A percentile compares a stretch with the other conserved stretches of the same genome.
Evolutionary conservation across 176 grass and related monocot genomes (phyloP).

Genomic region (Phoenix dactylifera): DNA sequence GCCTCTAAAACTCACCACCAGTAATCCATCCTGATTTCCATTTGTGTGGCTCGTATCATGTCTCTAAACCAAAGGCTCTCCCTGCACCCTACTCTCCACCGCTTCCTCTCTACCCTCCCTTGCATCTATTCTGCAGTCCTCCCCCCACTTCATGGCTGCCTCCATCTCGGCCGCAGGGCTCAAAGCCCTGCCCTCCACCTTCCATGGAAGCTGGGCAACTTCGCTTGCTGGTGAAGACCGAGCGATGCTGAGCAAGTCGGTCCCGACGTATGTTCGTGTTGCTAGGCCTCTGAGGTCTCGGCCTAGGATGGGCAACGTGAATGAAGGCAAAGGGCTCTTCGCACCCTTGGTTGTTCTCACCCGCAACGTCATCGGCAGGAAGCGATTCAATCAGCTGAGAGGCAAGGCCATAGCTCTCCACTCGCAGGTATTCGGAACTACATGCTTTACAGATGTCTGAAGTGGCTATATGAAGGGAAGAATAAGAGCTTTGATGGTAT

Average conservation of each 20-base stretch:
- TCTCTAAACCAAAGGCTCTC: background rate
- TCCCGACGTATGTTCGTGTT: slow-evolving; percentile 11
- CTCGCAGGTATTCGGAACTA: slow-evolving; percentile 45
- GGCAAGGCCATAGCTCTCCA: slow-evolving; percentile 95
- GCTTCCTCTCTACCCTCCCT: background rate
- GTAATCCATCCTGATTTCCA: slow-evolving; percentile 9
- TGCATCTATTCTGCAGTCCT: background rate
- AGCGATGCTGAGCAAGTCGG: slow-evolving; percentile 10
- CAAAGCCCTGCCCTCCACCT: background rate
- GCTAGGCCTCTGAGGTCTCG: slow-evolving; percentile 28
- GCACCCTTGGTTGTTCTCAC: slow-evolving; percentile 58
- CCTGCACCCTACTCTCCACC: background rate
- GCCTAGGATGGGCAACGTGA: slow-evolving; percentile 85
- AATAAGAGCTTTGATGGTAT: background rate
- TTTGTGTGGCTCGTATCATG: slow-evolving; percentile 17
- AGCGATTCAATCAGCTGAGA: slow-evolving; percentile 90
- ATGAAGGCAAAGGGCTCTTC: slow-evolving; percentile 88
- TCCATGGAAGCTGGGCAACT: slow-evolving; percentile 32
- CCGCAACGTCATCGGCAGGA: slow-evolving; percentile 71
- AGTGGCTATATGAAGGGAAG: too few species aligned
- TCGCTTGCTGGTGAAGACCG: slow-evolving; percentile 38
- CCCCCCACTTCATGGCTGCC: slow-evolving; percentile 17
- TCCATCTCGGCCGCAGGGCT: background rate
- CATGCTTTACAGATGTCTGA: too few species aligned
- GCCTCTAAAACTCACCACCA: slow-evolving; percentile 12